Percentiles rank a stretch among this genome's conserved stretches.
Conservation (phyloP, 208 protist genomes). For the Trichomonas vaginalis region DNA sequence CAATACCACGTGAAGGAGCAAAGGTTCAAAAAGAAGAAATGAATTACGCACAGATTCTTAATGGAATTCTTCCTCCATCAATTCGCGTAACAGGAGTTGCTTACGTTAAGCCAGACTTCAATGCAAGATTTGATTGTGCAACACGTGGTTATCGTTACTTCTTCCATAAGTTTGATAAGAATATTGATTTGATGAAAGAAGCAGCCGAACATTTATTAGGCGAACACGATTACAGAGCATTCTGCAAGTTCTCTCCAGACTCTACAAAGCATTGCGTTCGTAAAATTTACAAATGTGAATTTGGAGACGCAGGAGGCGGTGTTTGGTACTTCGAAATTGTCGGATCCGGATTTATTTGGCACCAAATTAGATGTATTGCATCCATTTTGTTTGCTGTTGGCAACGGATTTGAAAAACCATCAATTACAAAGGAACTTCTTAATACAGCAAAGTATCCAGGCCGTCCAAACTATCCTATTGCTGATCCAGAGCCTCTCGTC, state of each 20-base stretch:
- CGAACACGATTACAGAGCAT: not conserved
- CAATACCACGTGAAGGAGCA: not conserved
- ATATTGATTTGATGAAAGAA: not conserved
- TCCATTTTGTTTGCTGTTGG: conserved; percentile 21
- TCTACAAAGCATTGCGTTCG: not conserved
- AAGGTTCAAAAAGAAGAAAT: not conserved
- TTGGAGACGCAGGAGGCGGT: not conserved
- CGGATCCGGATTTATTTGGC: conserved; percentile 10
- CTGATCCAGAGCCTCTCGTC: not conserved
- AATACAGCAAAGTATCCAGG: conserved; percentile 11
- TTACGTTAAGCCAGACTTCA: conserved; percentile 9
- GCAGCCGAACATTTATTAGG: not conserved
- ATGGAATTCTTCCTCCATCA: not conserved
- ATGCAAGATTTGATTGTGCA: not conserved
- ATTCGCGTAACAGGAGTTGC: not conserved
- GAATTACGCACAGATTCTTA: not conserved
- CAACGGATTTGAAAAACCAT: not conserved
- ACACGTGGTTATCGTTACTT: not conserved
- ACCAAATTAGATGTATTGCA: conserved; percentile 22
- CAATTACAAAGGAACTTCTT: conserved; percentile 5
- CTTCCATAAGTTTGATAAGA: not conserved
- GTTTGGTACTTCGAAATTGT: not conserved
- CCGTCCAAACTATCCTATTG: conserved; percentile 20
- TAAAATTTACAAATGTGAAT: not conserved
- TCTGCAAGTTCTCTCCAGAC: not conserved